phyloP scores from a whole-genome alignment of 2,329 filamentous ascomycete species.

The Penicillium sp. region DNA sequence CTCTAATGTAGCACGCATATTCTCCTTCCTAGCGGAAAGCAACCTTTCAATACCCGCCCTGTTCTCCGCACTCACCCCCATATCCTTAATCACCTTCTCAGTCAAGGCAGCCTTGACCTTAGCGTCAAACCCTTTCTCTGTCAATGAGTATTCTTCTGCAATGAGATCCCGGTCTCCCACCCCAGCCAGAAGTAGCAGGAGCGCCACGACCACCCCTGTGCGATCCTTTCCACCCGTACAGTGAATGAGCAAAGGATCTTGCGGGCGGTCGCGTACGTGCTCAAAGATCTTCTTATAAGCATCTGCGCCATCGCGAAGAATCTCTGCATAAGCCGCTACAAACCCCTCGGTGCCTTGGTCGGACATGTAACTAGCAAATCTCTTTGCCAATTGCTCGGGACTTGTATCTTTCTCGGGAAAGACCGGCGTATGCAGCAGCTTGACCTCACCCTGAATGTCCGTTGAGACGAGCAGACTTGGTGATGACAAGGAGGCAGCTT shows the following conservation, averaged over 20 bases:
- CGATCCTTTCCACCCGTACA: constrained; percentile 76
- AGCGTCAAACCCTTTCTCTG: constrained; percentile 30
- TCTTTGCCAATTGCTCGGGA: constrained; percentile 59
- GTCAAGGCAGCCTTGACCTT: constrained; percentile 51
- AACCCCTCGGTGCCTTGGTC: constrained; percentile 59
- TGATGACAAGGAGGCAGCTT: constrained; percentile 41
- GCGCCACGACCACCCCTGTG: constrained; percentile 65
- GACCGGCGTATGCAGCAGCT: constrained; percentile 59
- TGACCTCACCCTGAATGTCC: constrained; percentile 42
- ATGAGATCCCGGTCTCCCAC: constrained; percentile 59
- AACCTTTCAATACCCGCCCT: constrained; percentile 41
- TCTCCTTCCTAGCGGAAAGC: constrained; percentile 44
- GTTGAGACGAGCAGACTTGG: background rate
- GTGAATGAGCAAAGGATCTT: constrained; percentile 60
- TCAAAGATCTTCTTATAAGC: constrained; percentile 57
- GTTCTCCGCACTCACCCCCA: constrained; percentile 50
- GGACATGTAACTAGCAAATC: constrained; percentile 59
- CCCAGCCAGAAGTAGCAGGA: constrained; percentile 62
- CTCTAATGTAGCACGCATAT: constrained; percentile 49
- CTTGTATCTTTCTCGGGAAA: constrained; percentile 62
- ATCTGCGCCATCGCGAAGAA: constrained; percentile 60
- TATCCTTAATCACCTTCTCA: constrained; percentile 26
- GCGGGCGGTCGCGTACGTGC: constrained; percentile 50
- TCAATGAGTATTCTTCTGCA: constrained; percentile 53
- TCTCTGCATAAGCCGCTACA: constrained; percentile 62